Evolutionary conservation across 495 filamentous ascomycete genomes (phyloP).

Genomic region (Lepraria neglecta): DNA sequence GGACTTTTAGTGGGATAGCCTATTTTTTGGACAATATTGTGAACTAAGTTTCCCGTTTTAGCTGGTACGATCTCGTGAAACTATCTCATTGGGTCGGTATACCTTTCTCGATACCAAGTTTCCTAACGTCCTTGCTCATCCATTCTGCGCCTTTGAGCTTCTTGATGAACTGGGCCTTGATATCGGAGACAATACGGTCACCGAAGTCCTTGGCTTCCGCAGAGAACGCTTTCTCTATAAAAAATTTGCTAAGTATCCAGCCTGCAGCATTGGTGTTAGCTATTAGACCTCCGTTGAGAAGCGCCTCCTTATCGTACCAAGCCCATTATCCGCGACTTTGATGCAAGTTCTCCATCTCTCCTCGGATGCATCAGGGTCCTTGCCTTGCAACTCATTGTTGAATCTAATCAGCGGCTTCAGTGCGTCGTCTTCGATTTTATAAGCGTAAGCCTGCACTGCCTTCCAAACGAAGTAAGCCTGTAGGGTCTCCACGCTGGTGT

Average conservation of each 20-base stretch:
- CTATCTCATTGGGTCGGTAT: not conserved
- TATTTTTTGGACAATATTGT: constrained; percentile 67
- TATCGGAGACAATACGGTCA: constrained; percentile 63
- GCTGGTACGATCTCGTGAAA: not conserved
- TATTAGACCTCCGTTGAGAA: not conserved
- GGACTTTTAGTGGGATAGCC: constrained; percentile 64
- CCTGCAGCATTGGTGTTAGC: constrained; percentile 22
- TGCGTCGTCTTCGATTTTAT: constrained; percentile 51
- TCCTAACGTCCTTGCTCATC: constrained; percentile 62
- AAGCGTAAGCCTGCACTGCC: constrained; percentile 46
- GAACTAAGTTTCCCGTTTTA: constrained; percentile 34
- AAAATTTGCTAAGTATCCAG: constrained; percentile 61
- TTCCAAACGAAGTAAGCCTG: constrained; percentile 58
- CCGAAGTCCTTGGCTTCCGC: constrained; percentile 57
- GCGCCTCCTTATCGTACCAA: constrained; percentile 29
- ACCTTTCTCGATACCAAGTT: constrained; percentile 56
- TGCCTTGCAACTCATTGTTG: constrained; percentile 50
- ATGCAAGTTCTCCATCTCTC: constrained; percentile 70
- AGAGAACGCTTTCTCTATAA: constrained; percentile 58
- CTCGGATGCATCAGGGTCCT: constrained; percentile 55
- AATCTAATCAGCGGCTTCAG: constrained; percentile 54
- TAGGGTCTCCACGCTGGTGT: constrained; percentile 43
- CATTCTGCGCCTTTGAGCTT: constrained; percentile 54
- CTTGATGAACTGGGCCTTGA: constrained; percentile 57
- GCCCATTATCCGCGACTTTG: constrained; percentile 46